A percentile compares a stretch with the other conserved stretches of the same genome.
These are phyloP conservation scores for Penicillium verhagenii DNA, from an alignment of 495 filamentous ascomycete species.

Conservation along the genomic window DNA sequence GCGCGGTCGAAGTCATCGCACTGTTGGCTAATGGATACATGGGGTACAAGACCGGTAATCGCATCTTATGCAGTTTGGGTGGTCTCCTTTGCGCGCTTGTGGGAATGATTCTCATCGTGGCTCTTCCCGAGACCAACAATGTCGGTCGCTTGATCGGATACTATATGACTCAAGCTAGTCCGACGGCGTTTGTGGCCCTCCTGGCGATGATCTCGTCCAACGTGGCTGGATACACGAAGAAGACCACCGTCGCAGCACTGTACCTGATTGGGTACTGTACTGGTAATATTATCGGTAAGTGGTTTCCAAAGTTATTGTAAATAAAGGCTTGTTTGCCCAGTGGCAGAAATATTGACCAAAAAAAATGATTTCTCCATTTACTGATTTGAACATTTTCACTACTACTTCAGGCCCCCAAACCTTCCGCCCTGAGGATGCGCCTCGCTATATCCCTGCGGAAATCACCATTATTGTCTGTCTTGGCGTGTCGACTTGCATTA, in stretches of 20 bases:
- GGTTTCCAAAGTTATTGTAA: no score
- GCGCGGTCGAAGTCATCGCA: slow-evolving; percentile 63
- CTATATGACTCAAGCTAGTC: slow-evolving; percentile 59
- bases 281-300: slow-evolving; percentile 44
- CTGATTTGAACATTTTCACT: no score
- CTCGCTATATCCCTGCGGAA: slow-evolving; percentile 65
- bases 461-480: slow-evolving; percentile 59
- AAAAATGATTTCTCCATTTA: no score
- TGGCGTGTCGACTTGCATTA: slow-evolving; percentile 49
- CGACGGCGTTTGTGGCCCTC: slow-evolving; percentile 49
- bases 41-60: slow-evolving; percentile 56
- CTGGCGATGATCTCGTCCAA: slow-evolving; percentile 61
- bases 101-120: slow-evolving; percentile 66
- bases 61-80: slow-evolving; percentile 47
- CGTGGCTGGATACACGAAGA: slow-evolving; percentile 72
- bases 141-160: slow-evolving; percentile 61
- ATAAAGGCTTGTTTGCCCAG: no score
- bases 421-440: slow-evolving; percentile 58
- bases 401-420: slow-evolving; percentile 48
- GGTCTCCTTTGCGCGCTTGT: slow-evolving; percentile 39
- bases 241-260: slow-evolving; percentile 68
- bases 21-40: slow-evolving; percentile 59
- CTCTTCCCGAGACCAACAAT: slow-evolving; percentile 57
- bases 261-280: slow-evolving; percentile 68
- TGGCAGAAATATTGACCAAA: no score